These are phyloP conservation scores for Cudoniella acicularis DNA, from an alignment of 495 filamentous ascomycete genomes.

Conservation along the genomic window DNA sequence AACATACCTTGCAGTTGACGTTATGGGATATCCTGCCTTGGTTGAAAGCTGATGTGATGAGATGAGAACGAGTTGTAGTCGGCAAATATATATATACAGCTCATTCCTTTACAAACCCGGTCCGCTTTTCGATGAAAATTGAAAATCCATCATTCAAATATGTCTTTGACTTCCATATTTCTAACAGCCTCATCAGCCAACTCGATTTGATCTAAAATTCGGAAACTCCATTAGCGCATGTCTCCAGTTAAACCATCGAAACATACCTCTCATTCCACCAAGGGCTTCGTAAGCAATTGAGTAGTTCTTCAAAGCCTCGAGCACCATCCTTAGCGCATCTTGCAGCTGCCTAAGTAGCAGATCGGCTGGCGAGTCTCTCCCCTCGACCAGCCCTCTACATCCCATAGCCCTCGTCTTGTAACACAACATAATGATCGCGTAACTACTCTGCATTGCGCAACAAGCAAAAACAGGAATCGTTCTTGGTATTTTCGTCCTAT, in stretches of 20 bases:
- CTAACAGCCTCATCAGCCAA: background rate
- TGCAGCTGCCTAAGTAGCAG: constrained; percentile 49
- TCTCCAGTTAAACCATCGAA: too few species aligned
- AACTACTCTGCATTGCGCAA: constrained; percentile 61
- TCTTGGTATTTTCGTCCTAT: constrained; percentile 32
- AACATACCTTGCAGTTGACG: too few species aligned
- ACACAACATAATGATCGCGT: constrained; percentile 54
- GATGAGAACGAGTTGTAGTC: too few species aligned
- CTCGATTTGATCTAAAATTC: background rate
- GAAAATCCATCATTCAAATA: background rate
- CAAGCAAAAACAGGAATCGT: constrained; percentile 61
- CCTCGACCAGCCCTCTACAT: constrained; percentile 35
- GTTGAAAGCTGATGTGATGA: too few species aligned
- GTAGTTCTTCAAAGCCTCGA: constrained; percentile 52
- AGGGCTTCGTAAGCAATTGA: constrained; percentile 56
- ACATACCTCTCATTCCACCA: constrained; percentile 58
- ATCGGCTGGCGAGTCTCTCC: constrained; percentile 35
- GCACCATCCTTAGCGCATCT: constrained; percentile 47
- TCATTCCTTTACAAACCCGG: too few species aligned
- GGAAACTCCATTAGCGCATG: constrained; percentile 26
- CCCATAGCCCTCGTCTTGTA: constrained; percentile 37
- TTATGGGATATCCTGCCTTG: too few species aligned
- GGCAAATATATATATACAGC: too few species aligned
- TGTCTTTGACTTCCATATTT: background rate
- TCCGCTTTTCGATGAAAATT: too few species aligned